These are phyloP conservation scores for Hemerocallis citrina DNA, from an alignment of 106 monocot genomes.

Conservation along the genomic window DNA sequence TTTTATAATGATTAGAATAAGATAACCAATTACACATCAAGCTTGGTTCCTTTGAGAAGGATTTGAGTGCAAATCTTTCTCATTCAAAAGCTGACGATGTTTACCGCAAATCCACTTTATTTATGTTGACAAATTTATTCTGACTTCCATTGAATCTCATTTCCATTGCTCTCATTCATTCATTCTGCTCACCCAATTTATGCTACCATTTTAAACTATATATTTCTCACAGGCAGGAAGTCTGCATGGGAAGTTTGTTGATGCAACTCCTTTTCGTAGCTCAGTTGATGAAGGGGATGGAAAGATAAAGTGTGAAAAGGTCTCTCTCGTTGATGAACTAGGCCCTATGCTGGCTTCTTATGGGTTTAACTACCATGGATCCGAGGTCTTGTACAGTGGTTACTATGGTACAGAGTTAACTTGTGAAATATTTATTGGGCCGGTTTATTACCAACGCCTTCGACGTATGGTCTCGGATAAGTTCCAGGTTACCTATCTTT, in stretches of 20 bases:
- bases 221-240: conserved; percentile 70
- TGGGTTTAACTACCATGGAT: conserved; percentile 97
- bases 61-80: too few species aligned
- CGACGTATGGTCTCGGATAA: conserved; percentile 99
- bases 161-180: background rate
- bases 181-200: background rate
- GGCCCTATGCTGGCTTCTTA: conserved; percentile 68
- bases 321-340: conserved; percentile 60
- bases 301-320: conserved; percentile 22
- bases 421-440: conserved; percentile 96
- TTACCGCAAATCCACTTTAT: background rate
- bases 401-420: conserved; percentile 77
- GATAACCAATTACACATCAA: too few species aligned
- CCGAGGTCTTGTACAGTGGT: conserved; percentile 90
- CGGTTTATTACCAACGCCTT: conserved; percentile 98
- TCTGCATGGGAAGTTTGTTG: conserved; percentile 67
- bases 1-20: too few species aligned
- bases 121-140: background rate
- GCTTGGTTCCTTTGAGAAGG: too few species aligned
- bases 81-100: too few species aligned
- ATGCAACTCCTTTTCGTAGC: conserved; percentile 81
- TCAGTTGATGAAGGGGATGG: conserved; percentile 26
- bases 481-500: conserved; percentile 53
- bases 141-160: background rate
- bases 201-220: background rate